Percentiles rank a stretch among this genome's conserved stretches.
Evolutionary conservation across 345 rosid genomes (phyloP).

Genomic region (Hypericum androsaemum): DNA sequence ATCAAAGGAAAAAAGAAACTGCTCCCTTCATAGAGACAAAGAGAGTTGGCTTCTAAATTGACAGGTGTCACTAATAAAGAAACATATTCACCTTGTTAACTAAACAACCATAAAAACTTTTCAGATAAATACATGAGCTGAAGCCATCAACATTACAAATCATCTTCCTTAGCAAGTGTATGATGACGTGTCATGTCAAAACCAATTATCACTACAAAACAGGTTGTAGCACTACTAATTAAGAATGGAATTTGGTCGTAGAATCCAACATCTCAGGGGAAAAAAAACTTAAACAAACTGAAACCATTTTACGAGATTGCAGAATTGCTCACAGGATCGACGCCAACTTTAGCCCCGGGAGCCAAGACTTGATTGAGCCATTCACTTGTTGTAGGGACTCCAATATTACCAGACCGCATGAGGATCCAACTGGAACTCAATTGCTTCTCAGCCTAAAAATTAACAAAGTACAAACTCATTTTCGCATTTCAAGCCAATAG

Average conservation of each 20-base stretch:
- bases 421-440: conserved; percentile 74
- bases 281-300: conserved; percentile 1
- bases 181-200: too few relatives aligned
- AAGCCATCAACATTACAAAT: too few relatives aligned
- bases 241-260: background rate
- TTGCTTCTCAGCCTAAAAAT: conserved; percentile 74
- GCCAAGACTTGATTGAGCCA: conserved; percentile 80
- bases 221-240: background rate
- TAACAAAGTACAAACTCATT: background rate
- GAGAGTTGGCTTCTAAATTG: background rate
- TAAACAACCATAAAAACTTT: too few relatives aligned
- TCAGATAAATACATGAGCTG: too few relatives aligned
- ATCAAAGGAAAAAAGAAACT: conserved; percentile 94
- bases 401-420: conserved; percentile 89
- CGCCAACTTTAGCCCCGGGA: conserved; percentile 83
- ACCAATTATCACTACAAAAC: too few relatives aligned
- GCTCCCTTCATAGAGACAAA: conserved; percentile 72
- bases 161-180: too few relatives aligned
- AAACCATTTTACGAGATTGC: conserved; percentile 19
- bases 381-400: conserved; percentile 77
- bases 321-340: conserved; percentile 78
- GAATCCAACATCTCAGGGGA: background rate
- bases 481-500: too few relatives aligned
- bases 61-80: too few relatives aligned
- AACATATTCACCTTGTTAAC: too few relatives aligned